These are phyloP conservation scores for Colletotrichum lini DNA, from an alignment of 2,329 filamentous ascomycete genomes.

Conservation along the genomic window DNA sequence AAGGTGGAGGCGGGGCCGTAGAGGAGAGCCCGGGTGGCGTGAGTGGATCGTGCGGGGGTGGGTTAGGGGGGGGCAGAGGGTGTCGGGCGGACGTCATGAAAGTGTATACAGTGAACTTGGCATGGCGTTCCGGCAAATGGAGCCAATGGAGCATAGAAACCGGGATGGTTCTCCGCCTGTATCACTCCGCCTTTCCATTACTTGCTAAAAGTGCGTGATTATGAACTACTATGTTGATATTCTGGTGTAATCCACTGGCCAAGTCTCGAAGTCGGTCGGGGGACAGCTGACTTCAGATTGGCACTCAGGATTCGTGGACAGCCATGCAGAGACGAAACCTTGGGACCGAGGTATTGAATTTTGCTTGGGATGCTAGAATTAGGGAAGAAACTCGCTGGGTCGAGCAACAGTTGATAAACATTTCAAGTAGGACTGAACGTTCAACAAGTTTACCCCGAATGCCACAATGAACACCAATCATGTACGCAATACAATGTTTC, in stretches of 20 bases:
- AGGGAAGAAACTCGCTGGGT: not conserved
- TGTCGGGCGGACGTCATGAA: slow-evolving; percentile 16
- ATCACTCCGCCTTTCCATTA: not conserved
- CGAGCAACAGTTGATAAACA: not conserved
- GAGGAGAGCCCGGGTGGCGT: not conserved
- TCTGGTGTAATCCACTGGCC: not conserved
- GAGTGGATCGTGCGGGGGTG: slow-evolving; percentile 33
- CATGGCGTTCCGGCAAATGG: not conserved
- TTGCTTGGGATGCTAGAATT: not conserved
- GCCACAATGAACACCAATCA: not conserved
- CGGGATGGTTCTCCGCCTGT: not conserved
- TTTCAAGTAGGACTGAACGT: not conserved
- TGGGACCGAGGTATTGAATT: too few relatives aligned
- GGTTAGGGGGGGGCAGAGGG: not conserved
- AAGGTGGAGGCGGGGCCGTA: slow-evolving; percentile 40
- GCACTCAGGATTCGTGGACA: too few relatives aligned
- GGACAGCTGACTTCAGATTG: not conserved
- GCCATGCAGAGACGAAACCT: too few relatives aligned
- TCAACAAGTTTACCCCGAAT: not conserved
- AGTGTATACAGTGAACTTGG: not conserved
- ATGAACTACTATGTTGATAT: not conserved
- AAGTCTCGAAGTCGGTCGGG: too few relatives aligned
- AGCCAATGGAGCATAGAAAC: not conserved
- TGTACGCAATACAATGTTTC: not conserved
- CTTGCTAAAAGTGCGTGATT: not conserved